These are phyloP conservation scores for Taxawa tesnikishii DNA, from an alignment of 2,329 filamentous ascomycete genomes.

Conservation along the genomic window DNA sequence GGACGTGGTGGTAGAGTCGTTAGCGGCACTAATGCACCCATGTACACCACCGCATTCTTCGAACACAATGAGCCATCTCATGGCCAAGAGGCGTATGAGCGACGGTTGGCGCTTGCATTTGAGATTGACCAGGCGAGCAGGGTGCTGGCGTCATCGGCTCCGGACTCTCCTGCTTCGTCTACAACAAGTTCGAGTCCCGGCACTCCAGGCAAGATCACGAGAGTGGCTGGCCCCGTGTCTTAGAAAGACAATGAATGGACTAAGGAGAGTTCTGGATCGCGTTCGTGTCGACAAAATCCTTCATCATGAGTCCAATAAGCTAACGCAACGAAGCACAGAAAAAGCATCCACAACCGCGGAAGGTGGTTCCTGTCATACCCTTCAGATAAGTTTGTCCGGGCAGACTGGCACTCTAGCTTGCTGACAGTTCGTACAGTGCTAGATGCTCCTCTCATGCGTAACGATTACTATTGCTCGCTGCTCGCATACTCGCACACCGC, in stretches of 20 bases:
- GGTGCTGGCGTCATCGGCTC: conserved; percentile 37
- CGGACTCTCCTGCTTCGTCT: neutral
- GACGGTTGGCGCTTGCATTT: conserved; percentile 66
- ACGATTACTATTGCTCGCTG: conserved; percentile 91
- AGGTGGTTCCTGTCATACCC: conserved; percentile 53
- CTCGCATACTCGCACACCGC: conserved; percentile 70
- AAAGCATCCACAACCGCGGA: conserved; percentile 16
- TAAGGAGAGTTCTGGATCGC: conserved; percentile 8
- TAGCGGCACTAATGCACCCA: conserved; percentile 60
- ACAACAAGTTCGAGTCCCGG: neutral
- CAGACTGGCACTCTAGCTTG: neutral
- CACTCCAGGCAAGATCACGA: neutral
- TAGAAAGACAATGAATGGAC: conserved; percentile 32
- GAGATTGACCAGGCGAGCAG: conserved; percentile 60
- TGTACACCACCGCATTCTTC: conserved; percentile 44
- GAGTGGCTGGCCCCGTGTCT: conserved; percentile 6
- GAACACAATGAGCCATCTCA: conserved; percentile 38
- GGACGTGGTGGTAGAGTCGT: conserved; percentile 53
- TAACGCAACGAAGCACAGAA: conserved; percentile 12
- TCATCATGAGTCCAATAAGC: too few relatives aligned
- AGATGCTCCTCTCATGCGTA: conserved; percentile 76
- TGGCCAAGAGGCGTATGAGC: conserved; percentile 56
- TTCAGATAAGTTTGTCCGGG: conserved; percentile 52
- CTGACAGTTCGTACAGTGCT: conserved; percentile 51
- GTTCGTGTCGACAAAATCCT: conserved; percentile 10